Percentiles rank a stretch among this genome's conserved stretches.
Evolutionary conservation across 2,329 filamentous ascomycete species (phyloP).

Genomic region (Talaromyces amestolkiae): DNA sequence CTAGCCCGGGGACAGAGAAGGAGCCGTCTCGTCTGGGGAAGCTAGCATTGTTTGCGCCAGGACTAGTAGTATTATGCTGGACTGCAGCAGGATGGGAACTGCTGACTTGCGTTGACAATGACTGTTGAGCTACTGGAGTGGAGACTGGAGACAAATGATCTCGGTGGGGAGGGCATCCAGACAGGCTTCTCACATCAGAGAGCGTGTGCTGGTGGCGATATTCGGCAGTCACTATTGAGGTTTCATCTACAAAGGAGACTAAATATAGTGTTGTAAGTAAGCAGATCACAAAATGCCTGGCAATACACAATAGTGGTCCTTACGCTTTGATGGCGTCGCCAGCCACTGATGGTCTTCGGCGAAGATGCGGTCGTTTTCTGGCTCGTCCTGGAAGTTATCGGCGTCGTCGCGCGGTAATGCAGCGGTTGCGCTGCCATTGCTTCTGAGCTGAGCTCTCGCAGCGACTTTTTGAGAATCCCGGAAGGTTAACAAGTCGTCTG

Average conservation of each 20-base stretch:
- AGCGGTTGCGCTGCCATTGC: background rate
- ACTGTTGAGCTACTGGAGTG: background rate
- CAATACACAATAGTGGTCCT: background rate
- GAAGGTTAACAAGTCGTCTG: constrained; percentile 12
- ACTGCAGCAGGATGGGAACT: background rate
- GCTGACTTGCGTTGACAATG: background rate
- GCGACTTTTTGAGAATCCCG: constrained; percentile 5
- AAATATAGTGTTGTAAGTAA: background rate
- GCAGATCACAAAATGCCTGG: background rate
- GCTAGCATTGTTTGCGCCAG: background rate
- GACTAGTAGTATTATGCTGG: background rate
- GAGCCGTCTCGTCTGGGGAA: background rate
- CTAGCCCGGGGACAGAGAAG: background rate
- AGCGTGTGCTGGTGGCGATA: constrained; percentile 7
- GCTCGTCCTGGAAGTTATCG: background rate
- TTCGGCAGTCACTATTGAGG: constrained; percentile 4
- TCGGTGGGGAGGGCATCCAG: background rate
- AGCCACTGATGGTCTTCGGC: constrained; percentile 9
- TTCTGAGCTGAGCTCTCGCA: constrained; percentile 10
- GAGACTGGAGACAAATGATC: background rate
- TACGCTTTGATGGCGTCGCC: constrained; percentile 8
- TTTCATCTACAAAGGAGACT: constrained; percentile 14
- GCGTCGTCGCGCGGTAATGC: background rate
- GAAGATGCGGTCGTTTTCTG: constrained; percentile 1
- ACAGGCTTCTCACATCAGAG: background rate